Evolutionary conservation across 2,329 filamentous ascomycete genomes (phyloP).

Genomic region (Colletotrichum siamense): DNA sequence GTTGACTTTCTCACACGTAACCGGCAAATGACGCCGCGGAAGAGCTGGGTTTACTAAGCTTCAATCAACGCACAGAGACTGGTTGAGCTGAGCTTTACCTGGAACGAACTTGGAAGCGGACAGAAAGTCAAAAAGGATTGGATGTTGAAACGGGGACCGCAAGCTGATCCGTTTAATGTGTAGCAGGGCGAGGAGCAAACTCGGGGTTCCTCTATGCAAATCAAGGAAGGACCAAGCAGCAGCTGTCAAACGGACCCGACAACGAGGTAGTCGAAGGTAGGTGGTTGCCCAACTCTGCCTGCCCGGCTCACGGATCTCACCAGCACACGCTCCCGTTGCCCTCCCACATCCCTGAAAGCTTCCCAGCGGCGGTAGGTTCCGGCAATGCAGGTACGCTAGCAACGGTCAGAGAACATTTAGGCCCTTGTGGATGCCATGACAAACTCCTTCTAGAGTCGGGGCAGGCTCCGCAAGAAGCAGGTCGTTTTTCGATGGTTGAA

Average conservation of each 20-base stretch:
- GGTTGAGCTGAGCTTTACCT: neutral
- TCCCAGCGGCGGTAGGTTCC: neutral
- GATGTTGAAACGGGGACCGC: neutral
- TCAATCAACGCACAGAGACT: neutral
- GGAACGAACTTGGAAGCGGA: neutral
- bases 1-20: neutral
- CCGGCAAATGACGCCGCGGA: neutral
- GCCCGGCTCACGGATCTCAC: neutral
- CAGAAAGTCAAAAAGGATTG: neutral
- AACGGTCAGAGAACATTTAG: neutral
- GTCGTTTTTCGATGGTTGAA: neutral
- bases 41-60: neutral
- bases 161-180: neutral
- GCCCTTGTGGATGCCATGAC: neutral
- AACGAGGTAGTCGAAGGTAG: neutral
- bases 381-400: neutral
- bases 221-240: neutral
- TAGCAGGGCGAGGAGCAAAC: neutral
- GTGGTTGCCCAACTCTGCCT: neutral
- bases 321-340: neutral
- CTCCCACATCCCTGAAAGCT: neutral
- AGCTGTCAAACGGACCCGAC: neutral
- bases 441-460: neutral
- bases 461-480: neutral
- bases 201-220: neutral